Base-by-base conservation (phyloP, 2,329 filamentous ascomycete species). In the Epichloe coenophiala region DNA sequence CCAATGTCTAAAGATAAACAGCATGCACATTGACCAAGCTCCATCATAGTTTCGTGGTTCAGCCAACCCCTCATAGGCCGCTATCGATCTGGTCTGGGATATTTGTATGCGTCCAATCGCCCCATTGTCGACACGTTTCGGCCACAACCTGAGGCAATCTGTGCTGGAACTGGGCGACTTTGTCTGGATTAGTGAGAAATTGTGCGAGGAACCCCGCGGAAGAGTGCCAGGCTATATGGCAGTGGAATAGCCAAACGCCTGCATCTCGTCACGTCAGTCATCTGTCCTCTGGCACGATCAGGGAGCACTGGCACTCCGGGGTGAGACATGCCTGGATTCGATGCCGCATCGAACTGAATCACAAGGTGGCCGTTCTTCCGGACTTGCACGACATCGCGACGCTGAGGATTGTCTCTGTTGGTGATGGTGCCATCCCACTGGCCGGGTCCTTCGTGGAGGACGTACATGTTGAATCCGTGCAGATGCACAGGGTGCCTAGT, bases 401-500 rank as follows among this genome's bases (percentile, higher is more conserved):
- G 68, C 54, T 71, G 68, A 0, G 77, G 76, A 58, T 80, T 80
- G 17, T 60, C 49, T 2, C 63, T 55, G 50, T 68, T 66, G 46
- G 70, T 57, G 35, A 73, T 66, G 37, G 58, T 65, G 38, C 70
- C 68, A 57, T 72, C 66, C 72, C 71, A 78, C 3, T 58, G 50
- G 2, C 74, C 72, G 3, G 59, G 50, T 1, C 75, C 74, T 56
- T 76, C 74, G 38, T 76, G 69, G 1, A 88, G 71, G 45, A 88
- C 67, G 60, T 80, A 82, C 70, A 87, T 83, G 67, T 88, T 84
- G 64, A 83, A 78, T 12, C 82, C 82, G 67, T 88, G 83, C 2
- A 86, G 62, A 64, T 87, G 83, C 65, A 86, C 81, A 0, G 83
- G 81, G 56, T 86, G 77, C 1, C 74, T 74, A 35, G 13, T n/a